Conservation (phyloP, 805 yeast species). For the Yamadazyma kitorensis region DNA sequence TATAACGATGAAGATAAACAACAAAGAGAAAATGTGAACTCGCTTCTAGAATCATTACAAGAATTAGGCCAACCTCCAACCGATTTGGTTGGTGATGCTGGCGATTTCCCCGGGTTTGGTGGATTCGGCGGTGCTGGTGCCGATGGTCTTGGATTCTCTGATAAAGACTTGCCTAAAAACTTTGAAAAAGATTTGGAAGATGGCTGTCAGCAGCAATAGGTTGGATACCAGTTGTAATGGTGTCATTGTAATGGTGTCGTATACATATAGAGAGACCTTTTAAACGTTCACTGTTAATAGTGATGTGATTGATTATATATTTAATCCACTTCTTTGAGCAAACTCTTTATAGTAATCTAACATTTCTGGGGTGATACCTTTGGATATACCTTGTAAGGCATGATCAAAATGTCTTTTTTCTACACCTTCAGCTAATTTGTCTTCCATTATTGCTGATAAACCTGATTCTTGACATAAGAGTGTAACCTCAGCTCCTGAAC, state of each 20-base stretch:
- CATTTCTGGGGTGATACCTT: conserved; percentile 86
- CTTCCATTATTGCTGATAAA: conserved; percentile 85
- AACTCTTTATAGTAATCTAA: conserved; percentile 65
- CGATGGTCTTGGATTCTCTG: conserved; percentile 45
- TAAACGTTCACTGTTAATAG: background rate
- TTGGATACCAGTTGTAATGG: conserved; percentile 6
- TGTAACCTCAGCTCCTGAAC: conserved; percentile 96
- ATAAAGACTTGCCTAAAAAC: conserved; percentile 53
- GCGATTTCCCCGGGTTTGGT: conserved; percentile 45
- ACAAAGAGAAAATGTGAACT: conserved; percentile 50
- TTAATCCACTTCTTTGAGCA: conserved; percentile 36
- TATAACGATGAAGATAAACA: conserved; percentile 53
- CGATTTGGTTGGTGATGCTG: conserved; percentile 63
- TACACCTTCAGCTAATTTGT: conserved; percentile 53
- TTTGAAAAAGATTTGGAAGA: conserved; percentile 53
- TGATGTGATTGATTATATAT: conserved; percentile 7
- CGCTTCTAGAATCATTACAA: conserved; percentile 65
- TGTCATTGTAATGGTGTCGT: conserved; percentile 2
- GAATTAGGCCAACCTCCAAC: conserved; percentile 78
- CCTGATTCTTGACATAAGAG: conserved; percentile 95
- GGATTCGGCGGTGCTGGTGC: conserved; percentile 40
- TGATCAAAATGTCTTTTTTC: conserved; percentile 63
- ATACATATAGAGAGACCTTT: background rate
- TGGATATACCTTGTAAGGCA: conserved; percentile 66
- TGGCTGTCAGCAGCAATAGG: conserved; percentile 47